Evolutionary conservation across 208 protist genomes (phyloP).

Genomic region (Lotmaria passim): DNA sequence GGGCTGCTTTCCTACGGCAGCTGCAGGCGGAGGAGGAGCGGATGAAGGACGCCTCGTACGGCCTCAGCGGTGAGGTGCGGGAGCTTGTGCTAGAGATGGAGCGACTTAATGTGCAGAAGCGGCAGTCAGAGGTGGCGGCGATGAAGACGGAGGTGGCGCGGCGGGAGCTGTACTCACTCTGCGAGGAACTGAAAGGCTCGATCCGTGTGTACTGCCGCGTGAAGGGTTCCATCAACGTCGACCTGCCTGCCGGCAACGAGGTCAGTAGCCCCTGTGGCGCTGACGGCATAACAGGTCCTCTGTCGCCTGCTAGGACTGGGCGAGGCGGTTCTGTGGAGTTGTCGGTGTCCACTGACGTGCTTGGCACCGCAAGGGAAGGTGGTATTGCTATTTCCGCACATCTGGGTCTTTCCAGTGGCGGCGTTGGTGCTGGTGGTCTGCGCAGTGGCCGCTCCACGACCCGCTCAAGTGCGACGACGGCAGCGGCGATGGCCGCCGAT

Average conservation of each 20-base stretch:
- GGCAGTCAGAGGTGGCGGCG: conserved; percentile 31
- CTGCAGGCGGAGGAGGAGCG: conserved; percentile 51
- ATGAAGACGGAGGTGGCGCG: conserved; percentile 76
- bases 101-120: conserved; percentile 33
- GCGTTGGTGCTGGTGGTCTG: too few species aligned
- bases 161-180: conserved; percentile 71
- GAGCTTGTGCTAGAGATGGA: conserved; percentile 73
- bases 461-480: conserved; percentile 11
- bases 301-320: neutral
- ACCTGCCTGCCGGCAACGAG: neutral
- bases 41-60: conserved; percentile 72
- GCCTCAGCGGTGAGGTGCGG: conserved; percentile 71
- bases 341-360: conserved; percentile 19
- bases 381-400: neutral
- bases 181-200: conserved; percentile 88
- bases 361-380: neutral
- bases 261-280: neutral
- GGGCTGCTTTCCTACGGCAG: conserved; percentile 22
- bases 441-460: conserved; percentile 25
- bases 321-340: conserved; percentile 23
- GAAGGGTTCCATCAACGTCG: conserved; percentile 43
- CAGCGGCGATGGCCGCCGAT: neutral
- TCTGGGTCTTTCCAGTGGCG: neutral
- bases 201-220: conserved; percentile 93
- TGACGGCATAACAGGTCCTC: neutral